A percentile compares a stretch with the other conserved stretches of the same genome.
Evolutionary conservation across 2,329 filamentous ascomycete genomes (phyloP).

Genomic region (Leptographium procerum): DNA sequence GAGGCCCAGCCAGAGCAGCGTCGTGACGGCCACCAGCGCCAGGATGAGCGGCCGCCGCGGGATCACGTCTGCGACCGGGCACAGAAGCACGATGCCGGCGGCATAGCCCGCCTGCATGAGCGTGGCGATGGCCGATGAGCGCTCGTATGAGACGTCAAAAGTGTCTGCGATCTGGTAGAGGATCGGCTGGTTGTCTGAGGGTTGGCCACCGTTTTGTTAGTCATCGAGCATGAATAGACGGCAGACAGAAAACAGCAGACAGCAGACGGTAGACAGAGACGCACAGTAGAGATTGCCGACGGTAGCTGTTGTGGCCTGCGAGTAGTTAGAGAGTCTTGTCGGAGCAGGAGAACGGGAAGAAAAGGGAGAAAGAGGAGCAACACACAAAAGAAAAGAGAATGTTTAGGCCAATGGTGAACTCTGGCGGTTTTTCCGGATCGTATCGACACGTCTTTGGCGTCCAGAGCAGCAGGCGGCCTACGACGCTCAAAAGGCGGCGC

Average conservation of each 20-base stretch:
- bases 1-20: conserved; percentile 59
- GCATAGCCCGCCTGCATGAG: conserved; percentile 74
- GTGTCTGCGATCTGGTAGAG: conserved; percentile 62
- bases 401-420: conserved; percentile 58
- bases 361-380: neutral
- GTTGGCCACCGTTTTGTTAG: too few species aligned
- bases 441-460: conserved; percentile 54
- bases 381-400: conserved; percentile 54
- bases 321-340: neutral
- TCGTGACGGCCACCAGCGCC: conserved; percentile 53
- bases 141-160: conserved; percentile 59
- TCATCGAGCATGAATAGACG: neutral
- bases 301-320: conserved; percentile 48
- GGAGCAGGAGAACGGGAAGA: neutral
- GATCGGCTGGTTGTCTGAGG: conserved; percentile 57
- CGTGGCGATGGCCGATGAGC: conserved; percentile 57
- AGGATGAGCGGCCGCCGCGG: conserved; percentile 59
- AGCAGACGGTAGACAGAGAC: too few species aligned
- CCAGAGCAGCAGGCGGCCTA: conserved; percentile 3
- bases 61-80: conserved; percentile 63
- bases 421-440: conserved; percentile 52
- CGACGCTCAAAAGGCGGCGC: neutral
- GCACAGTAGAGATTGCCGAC: conserved; percentile 62
- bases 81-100: conserved; percentile 59
- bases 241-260: neutral